These are phyloP conservation scores for Plasmodiophora brassicae DNA, from an alignment of 208 protist genomes.

Conservation along the genomic window DNA sequence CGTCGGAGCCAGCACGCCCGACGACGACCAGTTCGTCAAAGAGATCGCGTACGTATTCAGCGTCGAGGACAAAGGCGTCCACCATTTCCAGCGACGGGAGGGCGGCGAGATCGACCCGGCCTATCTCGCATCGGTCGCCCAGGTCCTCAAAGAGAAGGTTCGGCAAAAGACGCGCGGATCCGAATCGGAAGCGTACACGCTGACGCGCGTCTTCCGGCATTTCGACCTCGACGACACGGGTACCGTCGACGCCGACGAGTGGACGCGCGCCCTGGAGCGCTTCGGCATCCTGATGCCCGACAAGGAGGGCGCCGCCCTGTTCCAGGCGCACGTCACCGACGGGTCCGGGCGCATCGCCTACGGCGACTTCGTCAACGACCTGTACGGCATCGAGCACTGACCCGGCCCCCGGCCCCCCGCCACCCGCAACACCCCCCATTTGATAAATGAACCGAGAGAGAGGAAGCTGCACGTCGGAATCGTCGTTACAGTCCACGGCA, in stretches of 20 bases:
- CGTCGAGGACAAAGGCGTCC: background rate
- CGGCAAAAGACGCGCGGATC: conserved; percentile 3
- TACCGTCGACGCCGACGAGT: background rate
- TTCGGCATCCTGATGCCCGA: conserved; percentile 23
- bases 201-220: conserved; percentile 10
- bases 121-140: background rate
- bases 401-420: too few species aligned
- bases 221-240: conserved; percentile 5
- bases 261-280: background rate
- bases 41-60: background rate
- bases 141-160: conserved; percentile 27
- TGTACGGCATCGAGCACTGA: too few species aligned
- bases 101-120: background rate
- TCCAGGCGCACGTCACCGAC: background rate
- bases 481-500: too few species aligned
- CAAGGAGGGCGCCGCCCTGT: background rate
- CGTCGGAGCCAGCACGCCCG: background rate
- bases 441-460: too few species aligned
- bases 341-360: background rate
- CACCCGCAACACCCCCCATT: too few species aligned
- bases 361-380: background rate
- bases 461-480: too few species aligned
- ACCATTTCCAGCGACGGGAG: too few species aligned
- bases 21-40: background rate
- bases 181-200: conserved; percentile 2